These are phyloP conservation scores for Cryoendolithus antarcticus DNA, from an alignment of 2,329 filamentous ascomycete genomes.

Conservation along the genomic window DNA sequence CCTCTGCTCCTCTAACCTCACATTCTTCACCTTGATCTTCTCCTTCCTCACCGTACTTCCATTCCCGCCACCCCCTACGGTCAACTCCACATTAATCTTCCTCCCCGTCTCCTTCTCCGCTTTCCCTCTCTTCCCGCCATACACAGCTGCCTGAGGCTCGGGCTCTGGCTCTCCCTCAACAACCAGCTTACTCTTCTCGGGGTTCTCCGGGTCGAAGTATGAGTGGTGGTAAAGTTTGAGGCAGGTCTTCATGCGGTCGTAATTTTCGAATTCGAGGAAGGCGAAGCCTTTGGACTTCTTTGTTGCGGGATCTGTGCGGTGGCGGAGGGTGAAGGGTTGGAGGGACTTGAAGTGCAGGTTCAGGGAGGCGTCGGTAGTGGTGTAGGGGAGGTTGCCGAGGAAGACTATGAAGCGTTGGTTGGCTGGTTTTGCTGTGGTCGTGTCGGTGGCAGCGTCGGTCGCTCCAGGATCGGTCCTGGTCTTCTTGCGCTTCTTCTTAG, in stretches of 20 bases:
- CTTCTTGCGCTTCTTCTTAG: constrained; percentile 7
- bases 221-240: constrained; percentile 84
- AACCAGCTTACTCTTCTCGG: constrained; percentile 3
- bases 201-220: constrained; percentile 44
- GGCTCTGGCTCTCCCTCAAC: constrained; percentile 1
- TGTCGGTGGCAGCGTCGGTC: constrained; percentile 4
- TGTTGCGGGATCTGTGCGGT: constrained; percentile 55
- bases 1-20: constrained; percentile 62
- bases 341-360: constrained; percentile 67
- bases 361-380: constrained; percentile 58
- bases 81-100: constrained; percentile 87
- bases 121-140: constrained; percentile 18
- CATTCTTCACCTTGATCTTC: constrained; percentile 77
- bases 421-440: constrained; percentile 4
- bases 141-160: constrained; percentile 5
- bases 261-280: constrained; percentile 80
- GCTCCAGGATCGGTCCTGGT: not conserved
- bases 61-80: constrained; percentile 72
- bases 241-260: constrained; percentile 84
- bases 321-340: constrained; percentile 56
- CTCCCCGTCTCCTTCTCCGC: constrained; percentile 42
- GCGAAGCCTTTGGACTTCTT: constrained; percentile 62
- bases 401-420: constrained; percentile 59
- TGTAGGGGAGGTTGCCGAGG: constrained; percentile 82
- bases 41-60: constrained; percentile 59